Evolutionary conservation across 495 filamentous ascomycete species (phyloP), one percentile per base, ranked within the genome.

Genomic region (Mycothermus thermophilus): DNA sequence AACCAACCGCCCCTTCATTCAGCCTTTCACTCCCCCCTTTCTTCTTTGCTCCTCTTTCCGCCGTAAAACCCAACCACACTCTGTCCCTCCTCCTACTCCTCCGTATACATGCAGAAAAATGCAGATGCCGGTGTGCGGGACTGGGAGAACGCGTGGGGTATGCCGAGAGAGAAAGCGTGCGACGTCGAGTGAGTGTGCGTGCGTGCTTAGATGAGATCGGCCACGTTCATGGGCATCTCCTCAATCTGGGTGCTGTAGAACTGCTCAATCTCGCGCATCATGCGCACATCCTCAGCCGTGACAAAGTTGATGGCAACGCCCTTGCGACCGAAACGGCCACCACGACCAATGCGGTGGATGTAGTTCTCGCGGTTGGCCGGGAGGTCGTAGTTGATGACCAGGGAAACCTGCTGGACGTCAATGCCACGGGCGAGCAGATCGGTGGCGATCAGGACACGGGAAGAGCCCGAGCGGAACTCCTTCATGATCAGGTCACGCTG

Each of bases 301-400:
- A 99, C 90, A 44, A 99, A 99, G 67, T 99, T 99, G 71, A 99
- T 99, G 8, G 90, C 90, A 46, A 99, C 90, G 70, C 90, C 90
- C 68, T 99, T 99, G 31, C 90, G 74, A 42, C 90, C 90, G 60
- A 99, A 99, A 46, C 90, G 78, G 52, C 90, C 90, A 57, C 80
- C 81, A 55, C 90, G 78, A 58, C 90, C 90, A 50, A 99, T 99
- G 44, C 90, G 76, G 61, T 99, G 90, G 57, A 99, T 96, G 60
- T 99, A 99, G 64, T 99, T 99, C 63, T 99, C 90, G 74, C 90
- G 87, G 65, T 99, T 99, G 53, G 79, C 85, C 21, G 90, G 90
- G 22, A 99, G 69, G 52, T 99, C 90, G 60, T 99, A 99, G 63
- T 99, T 99, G 65, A 99, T 99, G 40, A 99, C 90, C 38, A 99